Evolutionary conservation across 176 grass and related monocot genomes (phyloP), one percentile per base, ranked within the genome.

Genomic region (Lolium multiflorum): DNA sequence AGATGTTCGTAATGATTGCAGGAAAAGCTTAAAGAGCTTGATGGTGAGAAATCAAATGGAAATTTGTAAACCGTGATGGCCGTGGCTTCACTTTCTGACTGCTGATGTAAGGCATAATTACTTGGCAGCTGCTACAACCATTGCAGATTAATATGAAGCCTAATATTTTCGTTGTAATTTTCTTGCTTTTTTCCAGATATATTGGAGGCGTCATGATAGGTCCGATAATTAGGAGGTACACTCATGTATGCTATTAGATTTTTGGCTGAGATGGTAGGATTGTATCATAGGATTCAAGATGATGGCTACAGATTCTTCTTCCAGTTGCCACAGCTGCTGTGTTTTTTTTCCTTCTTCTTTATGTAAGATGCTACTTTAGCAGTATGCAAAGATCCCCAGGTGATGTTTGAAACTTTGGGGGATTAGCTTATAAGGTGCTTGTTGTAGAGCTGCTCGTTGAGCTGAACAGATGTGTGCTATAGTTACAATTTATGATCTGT

Each of bases 251-350:
- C 55, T 78, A 78, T 85, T 91, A 88, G 82, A 78, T 78, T 91
- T 91, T 91, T 91, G 86, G 71, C 77, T 3, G 35, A 78, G 82
- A 47, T 52, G 61, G 62, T 91, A 88, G 83, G 81, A 71, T 49
- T 91, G 86, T 91, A 88, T 88, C 71, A 88, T 91, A 91, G 89
- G 76, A 80, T 82, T 88, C 84, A 72, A 91, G 71, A 77, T 81
- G 77, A 78, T 82, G 82, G 77, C 78, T 82, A 85, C 71, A 85
- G 54, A 85, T 91, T 88, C 52, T 91, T 91, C 71, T 81, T 91
- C 71, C 71, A 12, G 61, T 57, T 47, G 70, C 72, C 18, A 59
- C 62, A 47, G 61, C 70, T 85, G 51, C 62, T 25, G 76, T 62
- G 77, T 21, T 76, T 41, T 22, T 43, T 43, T 43, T 43, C 41